A percentile compares a stretch with the other conserved stretches of the same genome.
Conservation (phyloP, 495 filamentous ascomycete genomes). For the Penicillium salamii region DNA sequence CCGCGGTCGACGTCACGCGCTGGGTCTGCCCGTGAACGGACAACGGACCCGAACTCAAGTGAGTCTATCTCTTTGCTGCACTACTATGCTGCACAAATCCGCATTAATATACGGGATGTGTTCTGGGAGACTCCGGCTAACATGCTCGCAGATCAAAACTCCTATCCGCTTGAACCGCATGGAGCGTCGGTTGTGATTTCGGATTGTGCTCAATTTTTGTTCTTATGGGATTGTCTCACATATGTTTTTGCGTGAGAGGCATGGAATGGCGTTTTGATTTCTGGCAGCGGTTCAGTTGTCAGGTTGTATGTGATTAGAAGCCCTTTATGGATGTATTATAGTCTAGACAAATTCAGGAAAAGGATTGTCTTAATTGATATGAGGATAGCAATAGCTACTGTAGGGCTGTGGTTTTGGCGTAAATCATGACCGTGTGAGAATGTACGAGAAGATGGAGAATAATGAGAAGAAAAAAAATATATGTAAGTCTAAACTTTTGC, state of each 20-base stretch:
- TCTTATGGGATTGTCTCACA: slow-evolving; percentile 23
- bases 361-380: slow-evolving; percentile 2
- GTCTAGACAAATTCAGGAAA: slow-evolving; percentile 5
- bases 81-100: background rate
- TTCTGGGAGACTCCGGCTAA: slow-evolving; percentile 9
- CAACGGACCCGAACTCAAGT: slow-evolving; percentile 83
- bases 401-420: too few relatives aligned
- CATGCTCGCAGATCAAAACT: slow-evolving; percentile 57
- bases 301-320: slow-evolving; percentile 19
- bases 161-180: slow-evolving; percentile 77
- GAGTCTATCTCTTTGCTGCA: slow-evolving; percentile 22
- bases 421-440: background rate
- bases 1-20: slow-evolving; percentile 84
- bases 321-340: slow-evolving; percentile 32
- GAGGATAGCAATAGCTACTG: too few relatives aligned
- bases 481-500: slow-evolving; percentile 31
- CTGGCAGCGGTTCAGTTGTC: slow-evolving; percentile 21
- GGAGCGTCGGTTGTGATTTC: slow-evolving; percentile 56
- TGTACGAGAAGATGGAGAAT: slow-evolving; percentile 7
- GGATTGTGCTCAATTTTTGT: slow-evolving; percentile 5
- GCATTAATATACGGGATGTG: background rate
- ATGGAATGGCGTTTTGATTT: slow-evolving; percentile 42
- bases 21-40: slow-evolving; percentile 82
- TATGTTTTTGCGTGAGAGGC: slow-evolving; percentile 24
- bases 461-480: slow-evolving; percentile 14